Evolutionary conservation across 2,329 filamentous ascomycete genomes (phyloP).

Genomic region (Teratosphaeria epicoccoides): DNA sequence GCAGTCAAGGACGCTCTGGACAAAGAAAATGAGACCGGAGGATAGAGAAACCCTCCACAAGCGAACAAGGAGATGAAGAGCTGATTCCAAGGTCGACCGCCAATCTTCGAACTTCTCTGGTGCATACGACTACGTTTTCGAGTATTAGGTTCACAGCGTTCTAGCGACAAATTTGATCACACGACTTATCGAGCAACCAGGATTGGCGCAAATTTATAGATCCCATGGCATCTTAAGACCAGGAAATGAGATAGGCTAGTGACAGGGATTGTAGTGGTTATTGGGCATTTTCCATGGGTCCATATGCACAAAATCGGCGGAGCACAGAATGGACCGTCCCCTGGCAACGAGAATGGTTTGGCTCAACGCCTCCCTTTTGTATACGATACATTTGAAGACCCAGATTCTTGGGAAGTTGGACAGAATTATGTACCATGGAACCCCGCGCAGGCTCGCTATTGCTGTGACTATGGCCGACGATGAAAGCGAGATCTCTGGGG

Average conservation of each 20-base stretch:
- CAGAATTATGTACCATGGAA: background rate
- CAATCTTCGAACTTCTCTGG: background rate
- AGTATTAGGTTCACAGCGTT: background rate
- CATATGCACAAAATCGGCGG: too few species aligned
- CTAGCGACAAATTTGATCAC: background rate
- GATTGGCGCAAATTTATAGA: background rate
- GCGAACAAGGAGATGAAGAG: background rate
- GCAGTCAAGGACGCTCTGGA: slow-evolving; percentile 9
- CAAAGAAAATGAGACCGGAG: background rate
- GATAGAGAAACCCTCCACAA: background rate
- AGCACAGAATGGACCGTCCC: too few species aligned
- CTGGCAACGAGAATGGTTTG: background rate
- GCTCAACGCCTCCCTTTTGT: background rate
- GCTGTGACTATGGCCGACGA: background rate
- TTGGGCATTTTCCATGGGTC: too few species aligned
- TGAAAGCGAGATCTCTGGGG: too few species aligned
- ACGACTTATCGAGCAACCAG: background rate
- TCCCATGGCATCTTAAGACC: background rate
- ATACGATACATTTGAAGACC: background rate
- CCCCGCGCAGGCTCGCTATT: background rate
- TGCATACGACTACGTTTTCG: background rate
- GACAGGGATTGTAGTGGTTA: too few species aligned
- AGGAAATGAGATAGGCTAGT: too few species aligned
- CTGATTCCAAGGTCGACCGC: background rate
- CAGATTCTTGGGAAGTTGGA: background rate